Percentiles rank a stretch among this genome's conserved stretches.
phyloP scores from a whole-genome alignment of 2,329 filamentous ascomycete genomes.

The Colletotrichum chrysophilum region DNA sequence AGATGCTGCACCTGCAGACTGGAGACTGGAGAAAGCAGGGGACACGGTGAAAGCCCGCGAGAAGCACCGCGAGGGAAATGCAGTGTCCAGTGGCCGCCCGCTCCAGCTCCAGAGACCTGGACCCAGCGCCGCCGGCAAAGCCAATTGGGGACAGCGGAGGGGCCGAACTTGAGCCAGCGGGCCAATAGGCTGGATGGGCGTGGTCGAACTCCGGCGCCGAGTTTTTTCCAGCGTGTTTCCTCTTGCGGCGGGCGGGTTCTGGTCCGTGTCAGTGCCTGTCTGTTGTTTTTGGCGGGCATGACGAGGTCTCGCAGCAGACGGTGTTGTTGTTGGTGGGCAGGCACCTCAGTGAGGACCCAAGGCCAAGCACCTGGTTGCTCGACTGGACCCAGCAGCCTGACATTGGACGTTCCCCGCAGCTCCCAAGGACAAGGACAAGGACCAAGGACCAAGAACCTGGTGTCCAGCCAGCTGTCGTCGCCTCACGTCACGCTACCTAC shows the following conservation, averaged over 20 bases:
- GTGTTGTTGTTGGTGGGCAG: background rate
- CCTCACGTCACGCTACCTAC: background rate
- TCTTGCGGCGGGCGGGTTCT: background rate
- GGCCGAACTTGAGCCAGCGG: background rate
- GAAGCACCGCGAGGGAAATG: conserved; percentile 1
- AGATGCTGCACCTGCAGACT: background rate
- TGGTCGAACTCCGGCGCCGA: background rate
- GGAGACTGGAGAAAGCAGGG: background rate
- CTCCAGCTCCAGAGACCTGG: background rate
- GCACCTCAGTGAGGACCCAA: background rate
- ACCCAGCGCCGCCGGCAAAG: background rate
- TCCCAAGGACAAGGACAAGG: background rate
- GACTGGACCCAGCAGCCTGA: background rate
- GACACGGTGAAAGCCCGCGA: background rate
- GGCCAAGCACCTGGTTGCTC: background rate
- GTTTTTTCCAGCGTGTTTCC: conserved; percentile 3
- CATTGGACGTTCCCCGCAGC: background rate
- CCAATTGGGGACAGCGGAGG: conserved; percentile 10
- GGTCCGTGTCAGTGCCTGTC: background rate
- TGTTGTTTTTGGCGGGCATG: background rate
- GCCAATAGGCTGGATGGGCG: background rate
- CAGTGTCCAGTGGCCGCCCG: background rate
- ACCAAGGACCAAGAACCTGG: background rate
- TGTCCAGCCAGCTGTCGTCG: background rate
- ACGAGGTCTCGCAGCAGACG: background rate